phyloP scores from a whole-genome alignment of 106 monocot species.

The Ottelia alismoides region DNA sequence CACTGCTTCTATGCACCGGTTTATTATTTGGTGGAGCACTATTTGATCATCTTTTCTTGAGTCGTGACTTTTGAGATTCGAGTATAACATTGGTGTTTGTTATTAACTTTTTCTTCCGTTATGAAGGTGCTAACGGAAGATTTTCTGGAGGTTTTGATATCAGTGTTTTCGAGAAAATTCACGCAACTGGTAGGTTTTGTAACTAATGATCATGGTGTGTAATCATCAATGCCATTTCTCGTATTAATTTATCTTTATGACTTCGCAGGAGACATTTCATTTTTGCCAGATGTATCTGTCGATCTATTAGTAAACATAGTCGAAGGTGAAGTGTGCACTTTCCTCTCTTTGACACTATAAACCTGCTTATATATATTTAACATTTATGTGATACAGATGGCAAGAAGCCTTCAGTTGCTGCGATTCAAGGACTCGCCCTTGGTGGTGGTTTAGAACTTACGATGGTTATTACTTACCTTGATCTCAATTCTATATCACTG shows the following conservation, averaged over 20 bases:
- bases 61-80: no score
- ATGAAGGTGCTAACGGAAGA: constrained; percentile 48
- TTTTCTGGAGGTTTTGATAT: constrained; percentile 99
- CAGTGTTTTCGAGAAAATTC: constrained; percentile 60
- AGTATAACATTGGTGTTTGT: no score
- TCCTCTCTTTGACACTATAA: neutral
- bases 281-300: constrained; percentile 73
- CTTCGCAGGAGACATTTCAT: constrained; percentile 47
- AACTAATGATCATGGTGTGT: no score
- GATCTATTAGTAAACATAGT: constrained; percentile 65
- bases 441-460: constrained; percentile 94
- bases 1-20: no score
- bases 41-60: no score
- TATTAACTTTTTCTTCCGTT: no score
- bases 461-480: constrained; percentile 31
- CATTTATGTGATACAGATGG: constrained; percentile 31
- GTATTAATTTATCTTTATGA: neutral
- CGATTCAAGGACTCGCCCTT: constrained; percentile 88
- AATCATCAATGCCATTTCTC: no score
- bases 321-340: constrained; percentile 46
- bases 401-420: constrained; percentile 94
- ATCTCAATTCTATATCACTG: neutral
- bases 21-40: no score
- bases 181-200: constrained; percentile 61
- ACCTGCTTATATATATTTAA: neutral